Evolutionary conservation across 2,329 filamentous ascomycete species (phyloP), one percentile per base, ranked within the genome.

Genomic region (Calonectria ilicicola): DNA sequence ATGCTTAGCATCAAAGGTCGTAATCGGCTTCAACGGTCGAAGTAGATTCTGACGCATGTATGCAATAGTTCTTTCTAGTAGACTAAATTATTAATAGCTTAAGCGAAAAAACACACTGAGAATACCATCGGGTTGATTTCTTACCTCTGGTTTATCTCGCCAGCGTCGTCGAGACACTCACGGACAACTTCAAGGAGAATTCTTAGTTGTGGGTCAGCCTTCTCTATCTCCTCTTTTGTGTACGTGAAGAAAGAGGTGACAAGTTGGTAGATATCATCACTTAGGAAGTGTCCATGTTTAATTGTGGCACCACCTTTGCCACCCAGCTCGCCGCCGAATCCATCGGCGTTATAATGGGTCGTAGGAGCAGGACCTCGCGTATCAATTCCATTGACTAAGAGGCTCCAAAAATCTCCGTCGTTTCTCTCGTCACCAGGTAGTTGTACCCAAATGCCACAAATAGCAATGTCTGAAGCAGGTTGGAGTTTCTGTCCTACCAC

Each of bases 31-130:
- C 0, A 73, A 35, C 5, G 29, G 27, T 9, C 9, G 29, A 23
- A 76, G 47, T 1, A 64, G 58, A 7, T 67, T 76, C 26, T 73
- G 47, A 1, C 42, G 67, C 17, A 67, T 68, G 6, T 74, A 63
- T 1, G 65, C 62, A 1, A 77, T 51, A 4, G 68, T 51, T n/a
- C 71, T 75, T 3, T 70, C 51, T 2, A 80, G 21, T 0, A 74
- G 29, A 8, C 69, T 71, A 4, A 17, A 42, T n/a, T 19, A 19
- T 10, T 6, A 27, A 5, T 68, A 35, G 40, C 1, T 72, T 44
- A 42, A 42, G n/a, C 3, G 15, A 5, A 42, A 42, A 26, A 15
- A 32, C 27, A 27, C 3, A 8, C 5, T 19, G 15, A 10, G 15
- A 19, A 17, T 42, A 2, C 17, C 14, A 17, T 19, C 8, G 40